Conservation (phyloP, 257 asterid species). For the Voacanga thouarsii region DNA sequence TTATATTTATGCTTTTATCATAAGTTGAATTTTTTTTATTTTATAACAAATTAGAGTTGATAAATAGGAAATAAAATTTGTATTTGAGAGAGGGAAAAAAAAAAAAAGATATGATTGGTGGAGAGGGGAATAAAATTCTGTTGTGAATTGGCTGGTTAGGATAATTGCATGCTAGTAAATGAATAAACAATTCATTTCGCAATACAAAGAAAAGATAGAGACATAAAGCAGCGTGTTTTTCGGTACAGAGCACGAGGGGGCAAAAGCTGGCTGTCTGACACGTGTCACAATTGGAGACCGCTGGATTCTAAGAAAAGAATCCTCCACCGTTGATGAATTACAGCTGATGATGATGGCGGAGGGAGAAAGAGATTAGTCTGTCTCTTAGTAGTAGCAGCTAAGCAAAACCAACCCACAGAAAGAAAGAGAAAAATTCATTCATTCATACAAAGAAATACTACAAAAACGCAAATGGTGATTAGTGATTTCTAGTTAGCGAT, state of each 20-base stretch:
- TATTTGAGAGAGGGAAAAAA: too few relatives aligned
- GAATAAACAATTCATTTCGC: slow-evolving; percentile 12
- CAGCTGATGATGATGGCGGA: slow-evolving; percentile 16
- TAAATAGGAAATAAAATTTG: too few relatives aligned
- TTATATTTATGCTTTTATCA: too few relatives aligned
- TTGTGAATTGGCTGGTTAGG: slow-evolving; percentile 11
- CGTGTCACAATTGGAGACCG: slow-evolving; percentile 38
- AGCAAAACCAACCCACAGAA: neutral
- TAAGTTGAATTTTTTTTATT: too few relatives aligned
- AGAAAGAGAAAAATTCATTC: neutral
- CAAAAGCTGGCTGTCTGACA: slow-evolving; percentile 41
- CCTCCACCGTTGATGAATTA: slow-evolving; percentile 19
- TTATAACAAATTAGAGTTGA: too few relatives aligned
- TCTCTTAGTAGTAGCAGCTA: slow-evolving; percentile 8
- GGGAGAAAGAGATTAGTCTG: slow-evolving; percentile 13
- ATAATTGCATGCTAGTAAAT: slow-evolving; percentile 21
- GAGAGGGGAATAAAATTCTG: slow-evolving; percentile 8
- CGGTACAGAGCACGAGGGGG: slow-evolving; percentile 59
- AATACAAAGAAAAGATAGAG: slow-evolving; percentile 32
- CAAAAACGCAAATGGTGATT: slow-evolving; percentile 1
- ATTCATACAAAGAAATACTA: neutral
- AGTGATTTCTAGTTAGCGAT: neutral
- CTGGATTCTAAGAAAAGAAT: slow-evolving; percentile 30
- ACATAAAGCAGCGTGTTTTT: slow-evolving; percentile 80
- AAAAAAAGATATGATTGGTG: slow-evolving; percentile 4